Conservation (phyloP, 1,284 basidiomycete species). For the Binderoboletus segoi region DNA sequence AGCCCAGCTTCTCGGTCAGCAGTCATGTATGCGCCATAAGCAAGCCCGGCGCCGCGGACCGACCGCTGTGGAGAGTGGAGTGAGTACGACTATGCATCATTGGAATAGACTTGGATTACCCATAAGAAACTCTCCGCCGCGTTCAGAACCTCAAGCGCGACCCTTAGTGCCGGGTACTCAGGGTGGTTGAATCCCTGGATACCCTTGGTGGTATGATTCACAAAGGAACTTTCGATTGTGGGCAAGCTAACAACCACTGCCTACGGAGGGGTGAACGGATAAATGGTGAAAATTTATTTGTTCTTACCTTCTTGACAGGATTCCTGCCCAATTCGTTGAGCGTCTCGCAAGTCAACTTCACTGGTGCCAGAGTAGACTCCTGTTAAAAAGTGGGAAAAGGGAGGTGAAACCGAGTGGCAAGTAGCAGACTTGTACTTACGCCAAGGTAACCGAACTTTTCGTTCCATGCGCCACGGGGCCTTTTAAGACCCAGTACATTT, state of each 20-base stretch:
- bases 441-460: conserved; percentile 70
- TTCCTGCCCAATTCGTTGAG: conserved; percentile 77
- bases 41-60: conserved; percentile 90
- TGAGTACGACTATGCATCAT: conserved; percentile 16
- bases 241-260: conserved; percentile 87
- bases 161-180: conserved; percentile 82
- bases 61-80: conserved; percentile 53
- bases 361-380: conserved; percentile 61
- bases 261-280: conserved; percentile 40
- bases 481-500: conserved; percentile 72
- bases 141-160: conserved; percentile 89
- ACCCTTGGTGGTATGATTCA: conserved; percentile 78
- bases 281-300: neutral
- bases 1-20: conserved; percentile 84
- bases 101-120: conserved; percentile 47
- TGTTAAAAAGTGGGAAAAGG: conserved; percentile 31
- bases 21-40: conserved; percentile 87
- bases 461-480: conserved; percentile 74
- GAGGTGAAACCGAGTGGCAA: neutral
- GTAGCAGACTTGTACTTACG: conserved; percentile 30
- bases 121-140: conserved; percentile 96
- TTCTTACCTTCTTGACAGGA: conserved; percentile 70
- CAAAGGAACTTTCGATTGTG: conserved; percentile 94
- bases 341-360: conserved; percentile 71
- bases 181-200: conserved; percentile 81